Evolutionary conservation across 2,329 filamentous ascomycete genomes (phyloP).

Genomic region (Alternaria metachromatica): DNA sequence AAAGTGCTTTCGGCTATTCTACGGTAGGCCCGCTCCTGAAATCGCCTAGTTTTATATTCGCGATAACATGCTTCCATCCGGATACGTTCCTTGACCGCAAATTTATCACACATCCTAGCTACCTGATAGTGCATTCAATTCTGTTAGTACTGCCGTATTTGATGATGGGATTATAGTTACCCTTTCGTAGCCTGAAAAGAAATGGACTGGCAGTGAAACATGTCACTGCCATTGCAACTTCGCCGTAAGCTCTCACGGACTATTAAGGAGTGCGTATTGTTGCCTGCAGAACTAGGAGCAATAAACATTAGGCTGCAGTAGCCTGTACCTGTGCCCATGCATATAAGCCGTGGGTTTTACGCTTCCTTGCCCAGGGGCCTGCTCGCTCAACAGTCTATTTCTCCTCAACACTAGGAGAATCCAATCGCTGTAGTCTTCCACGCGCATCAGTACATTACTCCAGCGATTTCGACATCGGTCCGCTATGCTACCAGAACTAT

Average conservation of each 20-base stretch:
- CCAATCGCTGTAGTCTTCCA: neutral
- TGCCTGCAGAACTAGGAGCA: neutral
- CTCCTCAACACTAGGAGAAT: neutral
- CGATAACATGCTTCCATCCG: no score
- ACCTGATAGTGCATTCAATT: no score
- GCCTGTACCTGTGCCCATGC: neutral
- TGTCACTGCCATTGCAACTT: neutral
- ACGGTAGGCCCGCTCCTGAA: no score
- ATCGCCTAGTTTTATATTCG: no score
- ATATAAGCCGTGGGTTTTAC: neutral
- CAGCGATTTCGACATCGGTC: neutral
- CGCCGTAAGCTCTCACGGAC: no score
- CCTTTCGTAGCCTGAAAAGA: no score
- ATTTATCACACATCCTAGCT: no score
- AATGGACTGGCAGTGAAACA: neutral
- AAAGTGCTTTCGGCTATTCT: no score
- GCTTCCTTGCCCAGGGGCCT: neutral
- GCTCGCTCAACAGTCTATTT: neutral
- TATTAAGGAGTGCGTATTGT: neutral
- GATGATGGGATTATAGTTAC: no score
- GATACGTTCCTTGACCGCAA: no score
- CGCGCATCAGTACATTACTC: neutral
- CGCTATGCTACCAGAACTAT: neutral
- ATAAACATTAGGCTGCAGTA: neutral
- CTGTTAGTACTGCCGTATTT: no score